phyloP scores from a whole-genome alignment of 1,139 yeast genomes.

The Zhuliangozyma blackwelliae region DNA sequence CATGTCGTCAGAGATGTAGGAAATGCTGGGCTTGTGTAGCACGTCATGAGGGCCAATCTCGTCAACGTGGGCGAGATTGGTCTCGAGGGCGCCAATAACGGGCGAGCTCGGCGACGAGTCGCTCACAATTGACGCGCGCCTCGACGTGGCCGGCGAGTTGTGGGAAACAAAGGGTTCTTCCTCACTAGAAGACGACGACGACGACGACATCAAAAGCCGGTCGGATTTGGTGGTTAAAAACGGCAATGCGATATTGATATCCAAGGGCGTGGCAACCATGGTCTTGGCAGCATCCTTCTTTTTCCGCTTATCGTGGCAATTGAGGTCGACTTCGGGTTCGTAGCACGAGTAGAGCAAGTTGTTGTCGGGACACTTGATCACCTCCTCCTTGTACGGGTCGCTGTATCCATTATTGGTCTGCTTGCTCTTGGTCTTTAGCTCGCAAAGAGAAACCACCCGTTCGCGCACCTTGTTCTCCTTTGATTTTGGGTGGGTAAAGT shows the following conservation, averaged over 20 bases:
- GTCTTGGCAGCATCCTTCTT: constrained; percentile 11
- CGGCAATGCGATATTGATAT: constrained; percentile 44
- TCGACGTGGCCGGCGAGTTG: constrained; percentile 15
- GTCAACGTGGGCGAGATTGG: constrained; percentile 31
- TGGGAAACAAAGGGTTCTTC: not conserved
- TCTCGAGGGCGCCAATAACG: constrained; percentile 38
- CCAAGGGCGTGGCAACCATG: constrained; percentile 44
- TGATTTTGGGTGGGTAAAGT: constrained; percentile 16
- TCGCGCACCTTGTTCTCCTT: constrained; percentile 39
- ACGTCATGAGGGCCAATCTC: constrained; percentile 13
- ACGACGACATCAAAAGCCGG: constrained; percentile 24
- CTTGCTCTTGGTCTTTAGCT: constrained; percentile 53
- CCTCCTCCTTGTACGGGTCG: constrained; percentile 50
- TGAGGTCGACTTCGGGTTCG: constrained; percentile 23
- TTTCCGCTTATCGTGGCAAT: constrained; percentile 4
- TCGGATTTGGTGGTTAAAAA: constrained; percentile 41
- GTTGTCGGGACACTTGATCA: constrained; percentile 55
- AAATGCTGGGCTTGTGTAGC: constrained; percentile 8
- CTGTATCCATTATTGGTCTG: constrained; percentile 20
- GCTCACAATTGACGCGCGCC: constrained; percentile 20
- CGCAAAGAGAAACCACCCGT: constrained; percentile 54
- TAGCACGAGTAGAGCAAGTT: constrained; percentile 58
- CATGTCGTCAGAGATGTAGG: constrained; percentile 14
- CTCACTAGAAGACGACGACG: too few relatives aligned
- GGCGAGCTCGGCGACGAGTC: constrained; percentile 29